phyloP scores from a whole-genome alignment of 202 grass and related monocot genomes.

The Musa balbisiana region DNA sequence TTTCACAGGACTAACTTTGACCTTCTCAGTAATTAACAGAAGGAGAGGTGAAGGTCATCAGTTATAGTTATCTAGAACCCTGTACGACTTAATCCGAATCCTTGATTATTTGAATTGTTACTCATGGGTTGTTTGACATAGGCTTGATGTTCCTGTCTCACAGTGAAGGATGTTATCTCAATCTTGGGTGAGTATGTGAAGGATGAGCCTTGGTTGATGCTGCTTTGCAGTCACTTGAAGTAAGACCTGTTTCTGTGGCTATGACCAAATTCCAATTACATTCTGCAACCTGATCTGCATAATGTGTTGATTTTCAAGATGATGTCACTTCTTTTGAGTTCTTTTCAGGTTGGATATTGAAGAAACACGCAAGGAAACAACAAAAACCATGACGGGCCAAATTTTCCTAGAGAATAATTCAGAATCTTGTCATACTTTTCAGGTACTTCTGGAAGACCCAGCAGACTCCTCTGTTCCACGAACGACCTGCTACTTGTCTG shows the following conservation, averaged over 20 bases:
- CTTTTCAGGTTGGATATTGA: constrained; percentile 39
- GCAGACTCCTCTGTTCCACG: constrained; percentile 9
- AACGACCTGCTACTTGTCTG: not conserved
- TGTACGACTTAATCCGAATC: not conserved
- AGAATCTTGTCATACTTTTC: constrained; percentile 8
- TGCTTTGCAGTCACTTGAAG: constrained; percentile 62
- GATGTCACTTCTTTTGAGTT: not conserved
- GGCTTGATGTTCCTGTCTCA: constrained; percentile 16
- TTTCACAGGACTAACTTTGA: too few species aligned
- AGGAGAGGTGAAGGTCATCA: too few species aligned
- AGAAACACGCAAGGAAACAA: constrained; percentile 21
- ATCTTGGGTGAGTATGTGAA: constrained; percentile 81
- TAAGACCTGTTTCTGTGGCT: constrained; percentile 29
- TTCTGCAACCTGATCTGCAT: not conserved
- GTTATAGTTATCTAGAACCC: not conserved
- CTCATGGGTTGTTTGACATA: constrained; percentile 17
- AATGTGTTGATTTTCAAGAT: constrained; percentile 7
- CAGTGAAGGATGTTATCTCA: constrained; percentile 72
- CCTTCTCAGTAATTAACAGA: too few species aligned
- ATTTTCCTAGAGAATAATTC: constrained; percentile 19
- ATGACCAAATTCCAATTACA: not conserved
- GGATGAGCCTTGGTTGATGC: constrained; percentile 64
- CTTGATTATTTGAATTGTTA: not conserved
- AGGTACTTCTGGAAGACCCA: constrained; percentile 1
- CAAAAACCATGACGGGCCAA: constrained; percentile 23